Evolutionary conservation across 805 yeast species (phyloP).

Genomic region (Ogataea polymorpha): DNA sequence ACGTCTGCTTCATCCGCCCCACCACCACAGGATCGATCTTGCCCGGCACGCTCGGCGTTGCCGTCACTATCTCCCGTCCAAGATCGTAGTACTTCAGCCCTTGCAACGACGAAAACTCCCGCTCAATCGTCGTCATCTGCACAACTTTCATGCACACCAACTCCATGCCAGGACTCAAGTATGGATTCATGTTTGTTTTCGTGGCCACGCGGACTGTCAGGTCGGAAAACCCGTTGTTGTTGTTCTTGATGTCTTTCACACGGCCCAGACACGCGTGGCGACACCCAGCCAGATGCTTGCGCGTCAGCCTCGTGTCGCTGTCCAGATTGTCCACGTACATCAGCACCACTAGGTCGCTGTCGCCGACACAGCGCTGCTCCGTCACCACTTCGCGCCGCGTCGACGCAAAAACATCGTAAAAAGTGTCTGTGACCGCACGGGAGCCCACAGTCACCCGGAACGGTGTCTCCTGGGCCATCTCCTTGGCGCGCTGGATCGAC

Average conservation of each 20-base stretch:
- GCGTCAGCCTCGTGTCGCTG: constrained; percentile 26
- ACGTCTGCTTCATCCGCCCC: constrained; percentile 42
- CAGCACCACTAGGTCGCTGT: constrained; percentile 71
- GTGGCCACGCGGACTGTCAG: constrained; percentile 68
- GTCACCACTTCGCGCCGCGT: constrained; percentile 49
- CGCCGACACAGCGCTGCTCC: constrained; percentile 54
- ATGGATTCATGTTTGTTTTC: constrained; percentile 46
- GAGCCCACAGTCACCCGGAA: constrained; percentile 72
- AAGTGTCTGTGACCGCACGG: constrained; percentile 78
- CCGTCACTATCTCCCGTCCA: constrained; percentile 60
- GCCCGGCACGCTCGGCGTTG: constrained; percentile 51
- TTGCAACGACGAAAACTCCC: constrained; percentile 82
- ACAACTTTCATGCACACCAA: constrained; percentile 70
- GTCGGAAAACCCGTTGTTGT: constrained; percentile 66
- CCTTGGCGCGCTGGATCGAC: constrained; percentile 70
- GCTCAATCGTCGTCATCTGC: constrained; percentile 88
- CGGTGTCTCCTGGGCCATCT: constrained; percentile 55
- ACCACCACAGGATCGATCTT: constrained; percentile 38
- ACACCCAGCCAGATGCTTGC: constrained; percentile 14
- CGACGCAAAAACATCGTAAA: constrained; percentile 82
- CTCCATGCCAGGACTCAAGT: constrained; percentile 60
- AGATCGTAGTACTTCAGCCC: constrained; percentile 84
- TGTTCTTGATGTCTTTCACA: constrained; percentile 65
- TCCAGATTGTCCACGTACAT: constrained; percentile 46
- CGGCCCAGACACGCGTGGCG: constrained; percentile 73